Evolutionary conservation across 73 alveolate genomes (phyloP).

Genomic region (Breviolum minutum): DNA sequence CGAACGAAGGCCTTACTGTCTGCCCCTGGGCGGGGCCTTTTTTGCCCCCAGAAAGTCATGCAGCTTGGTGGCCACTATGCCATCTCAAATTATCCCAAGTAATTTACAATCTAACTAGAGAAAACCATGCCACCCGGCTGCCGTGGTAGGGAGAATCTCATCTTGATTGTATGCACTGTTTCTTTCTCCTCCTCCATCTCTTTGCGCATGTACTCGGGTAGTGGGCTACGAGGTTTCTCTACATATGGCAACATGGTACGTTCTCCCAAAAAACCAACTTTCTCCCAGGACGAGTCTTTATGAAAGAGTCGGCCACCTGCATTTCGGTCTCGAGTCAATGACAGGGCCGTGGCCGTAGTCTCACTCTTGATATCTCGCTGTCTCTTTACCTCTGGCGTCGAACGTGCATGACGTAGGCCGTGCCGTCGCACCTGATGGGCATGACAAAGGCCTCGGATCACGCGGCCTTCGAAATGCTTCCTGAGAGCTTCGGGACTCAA

Average conservation of each 20-base stretch:
- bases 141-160: constrained; percentile 42
- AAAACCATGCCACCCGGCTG: constrained; percentile 50
- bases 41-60: neutral
- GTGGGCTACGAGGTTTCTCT: constrained; percentile 30
- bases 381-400: neutral
- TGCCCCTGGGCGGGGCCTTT: neutral
- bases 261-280: constrained; percentile 24
- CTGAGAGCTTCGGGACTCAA: constrained; percentile 49
- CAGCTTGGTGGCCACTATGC: neutral
- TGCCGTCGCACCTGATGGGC: neutral
- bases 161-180: neutral
- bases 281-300: constrained; percentile 35
- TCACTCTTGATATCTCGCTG: neutral
- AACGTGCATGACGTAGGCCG: constrained; percentile 9
- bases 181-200: constrained; percentile 44
- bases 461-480: constrained; percentile 25
- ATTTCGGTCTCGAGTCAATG: constrained; percentile 52
- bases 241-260: constrained; percentile 33
- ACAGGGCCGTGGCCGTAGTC: neutral
- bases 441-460: constrained; percentile 9
- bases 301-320: constrained; percentile 26
- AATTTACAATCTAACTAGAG: neutral
- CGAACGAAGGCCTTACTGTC: neutral
- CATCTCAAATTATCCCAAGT: neutral
- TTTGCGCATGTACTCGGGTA: constrained; percentile 19